Percentiles rank a stretch among this genome's conserved stretches.
These are phyloP conservation scores for Penicillium robsamsonii DNA, from an alignment of 495 filamentous ascomycete species.

Conservation along the genomic window DNA sequence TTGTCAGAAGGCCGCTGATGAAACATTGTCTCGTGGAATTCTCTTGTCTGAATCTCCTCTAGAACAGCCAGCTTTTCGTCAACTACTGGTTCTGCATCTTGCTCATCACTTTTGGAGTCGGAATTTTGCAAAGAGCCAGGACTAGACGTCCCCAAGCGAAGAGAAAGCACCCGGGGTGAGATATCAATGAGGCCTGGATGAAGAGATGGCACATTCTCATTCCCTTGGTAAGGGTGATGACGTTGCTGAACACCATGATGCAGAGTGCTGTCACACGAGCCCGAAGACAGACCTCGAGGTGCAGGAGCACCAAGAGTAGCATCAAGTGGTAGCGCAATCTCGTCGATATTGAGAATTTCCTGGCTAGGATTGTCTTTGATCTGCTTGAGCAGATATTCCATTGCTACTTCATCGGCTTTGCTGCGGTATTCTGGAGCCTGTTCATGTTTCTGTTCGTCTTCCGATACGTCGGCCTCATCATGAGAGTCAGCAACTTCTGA, in stretches of 20 bases:
- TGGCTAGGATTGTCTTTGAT: not conserved
- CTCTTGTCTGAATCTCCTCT: not conserved
- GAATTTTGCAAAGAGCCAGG: not conserved
- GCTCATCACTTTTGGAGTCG: not conserved
- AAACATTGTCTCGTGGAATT: conserved; percentile 1
- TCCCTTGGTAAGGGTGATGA: not conserved
- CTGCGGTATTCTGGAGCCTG: not conserved
- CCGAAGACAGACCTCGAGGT: not conserved
- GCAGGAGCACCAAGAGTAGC: not conserved
- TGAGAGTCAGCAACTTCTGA: no score
- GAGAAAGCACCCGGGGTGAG: not conserved
- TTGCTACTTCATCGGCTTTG: not conserved
- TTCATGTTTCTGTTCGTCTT: not conserved
- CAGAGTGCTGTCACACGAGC: not conserved
- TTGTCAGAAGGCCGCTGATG: not conserved
- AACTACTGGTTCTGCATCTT: not conserved
- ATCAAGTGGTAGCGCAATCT: not conserved
- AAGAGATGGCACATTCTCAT: conserved; percentile 5
- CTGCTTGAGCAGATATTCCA: not conserved
- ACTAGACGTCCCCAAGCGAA: not conserved
- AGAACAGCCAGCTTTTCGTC: not conserved
- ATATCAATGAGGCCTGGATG: conserved; percentile 7
- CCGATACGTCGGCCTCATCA: not conserved
- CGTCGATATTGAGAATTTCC: not conserved
- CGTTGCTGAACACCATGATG: not conserved